Conservation (phyloP, 2,329 filamentous ascomycete genomes). For the Phialophora verrucosa region DNA sequence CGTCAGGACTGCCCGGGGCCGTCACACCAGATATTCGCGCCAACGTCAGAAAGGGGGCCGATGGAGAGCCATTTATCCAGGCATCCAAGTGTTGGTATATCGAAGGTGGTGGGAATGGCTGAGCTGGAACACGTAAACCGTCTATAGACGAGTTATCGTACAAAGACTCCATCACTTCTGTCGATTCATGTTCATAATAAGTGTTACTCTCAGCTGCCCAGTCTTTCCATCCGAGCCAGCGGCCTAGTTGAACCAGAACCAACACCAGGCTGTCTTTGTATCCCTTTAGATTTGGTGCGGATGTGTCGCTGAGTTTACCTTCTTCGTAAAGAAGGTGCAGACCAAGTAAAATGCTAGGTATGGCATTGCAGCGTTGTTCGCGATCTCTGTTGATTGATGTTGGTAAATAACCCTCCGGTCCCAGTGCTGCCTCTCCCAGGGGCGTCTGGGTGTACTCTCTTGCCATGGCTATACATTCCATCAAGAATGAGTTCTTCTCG, state of each 20-base stretch:
- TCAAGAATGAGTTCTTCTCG: constrained; percentile 46
- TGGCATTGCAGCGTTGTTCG: constrained; percentile 65
- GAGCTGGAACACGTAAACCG: constrained; percentile 51
- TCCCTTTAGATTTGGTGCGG: constrained; percentile 52
- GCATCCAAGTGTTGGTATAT: constrained; percentile 60
- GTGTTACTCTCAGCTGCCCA: constrained; percentile 62
- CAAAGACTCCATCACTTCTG: constrained; percentile 58
- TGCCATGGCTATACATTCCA: constrained; percentile 62
- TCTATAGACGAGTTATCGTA: constrained; percentile 61
- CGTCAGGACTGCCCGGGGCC: constrained; percentile 4
- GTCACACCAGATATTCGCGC: constrained; percentile 53
- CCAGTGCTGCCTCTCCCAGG: constrained; percentile 62
- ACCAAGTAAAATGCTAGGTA: constrained; percentile 72
- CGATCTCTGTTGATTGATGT: constrained; percentile 61
- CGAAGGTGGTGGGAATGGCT: constrained; percentile 64
- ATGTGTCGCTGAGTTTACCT: constrained; percentile 74
- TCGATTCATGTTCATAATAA: constrained; percentile 67
- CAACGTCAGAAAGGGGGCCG: constrained; percentile 56
- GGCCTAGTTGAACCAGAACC: constrained; percentile 77
- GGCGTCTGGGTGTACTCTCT: constrained; percentile 68
- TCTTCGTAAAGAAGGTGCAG: constrained; percentile 91
- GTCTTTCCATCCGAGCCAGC: constrained; percentile 76
- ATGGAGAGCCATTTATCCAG: constrained; percentile 40
- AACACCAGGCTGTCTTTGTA: constrained; percentile 66
- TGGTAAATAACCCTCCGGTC: constrained; percentile 68